Base-by-base conservation (phyloP, 202 grass and related monocot genomes). In the Panicum virgatum region DNA sequence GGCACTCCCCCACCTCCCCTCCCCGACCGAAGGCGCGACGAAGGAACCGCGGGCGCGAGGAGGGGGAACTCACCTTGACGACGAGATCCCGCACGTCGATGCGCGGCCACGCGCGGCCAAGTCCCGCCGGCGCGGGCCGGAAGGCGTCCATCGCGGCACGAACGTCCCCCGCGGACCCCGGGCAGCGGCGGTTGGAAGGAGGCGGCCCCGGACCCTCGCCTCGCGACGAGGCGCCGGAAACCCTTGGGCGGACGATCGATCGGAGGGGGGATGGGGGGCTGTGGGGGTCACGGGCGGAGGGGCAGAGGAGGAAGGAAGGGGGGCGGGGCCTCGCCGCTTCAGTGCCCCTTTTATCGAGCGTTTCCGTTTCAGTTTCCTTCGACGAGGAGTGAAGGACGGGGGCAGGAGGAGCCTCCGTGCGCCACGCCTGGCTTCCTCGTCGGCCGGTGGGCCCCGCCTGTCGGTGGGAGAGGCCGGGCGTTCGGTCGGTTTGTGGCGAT, bases 41-140 rank as follows among this genome's bases (percentile, higher is more conserved):
- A 6, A 12, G 10, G 50, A 38, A 12, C 16, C 15, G 14, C 27
- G 22, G 48, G 12, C 10, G 59, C 18, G 32, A 0, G 11, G 52
- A n/a, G 30, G 32, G 15, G 36, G 62, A 9, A 44, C 45, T 26
- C 75, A 90, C 88, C 88, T 90, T 90, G 51, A 90, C 64, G 61
- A 86, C 66, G 61, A 83, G 66, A 79, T 74, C 74, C 50, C 88
- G 2, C 12, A 7, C 7, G 40, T 48, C 54, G 12, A 19, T 19
- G 59, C 42, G 25, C 42, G 66, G 66, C 59, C 56, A 19, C 20
- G 1, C 6, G 50, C 19, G 19, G 50, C 52, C 8, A 12, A 12
- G 12, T 6, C 5, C 25, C 82, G 40, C 20, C 12, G 58, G 34
- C 3, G 19, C 5, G 30, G 0, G 2, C 71, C 7, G 8, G 34